phyloP scores from a whole-genome alignment of 2,329 filamentous ascomycete species.

The Aciculosporium take region DNA sequence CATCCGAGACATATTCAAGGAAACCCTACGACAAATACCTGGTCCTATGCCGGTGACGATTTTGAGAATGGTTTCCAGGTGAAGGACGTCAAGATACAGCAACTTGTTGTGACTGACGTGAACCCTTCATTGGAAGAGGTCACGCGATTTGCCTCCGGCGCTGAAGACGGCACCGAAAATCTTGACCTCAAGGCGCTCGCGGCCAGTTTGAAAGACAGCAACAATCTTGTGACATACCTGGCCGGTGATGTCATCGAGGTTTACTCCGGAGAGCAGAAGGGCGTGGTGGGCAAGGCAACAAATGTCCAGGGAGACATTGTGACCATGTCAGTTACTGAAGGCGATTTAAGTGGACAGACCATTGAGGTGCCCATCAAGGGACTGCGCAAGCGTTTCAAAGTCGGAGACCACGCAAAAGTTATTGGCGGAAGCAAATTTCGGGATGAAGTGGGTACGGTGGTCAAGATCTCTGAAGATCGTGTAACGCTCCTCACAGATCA shows the following conservation, averaged over 20 bases:
- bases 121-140: conserved; percentile 91
- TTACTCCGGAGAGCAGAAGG: conserved; percentile 87
- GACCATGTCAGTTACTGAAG: conserved; percentile 71
- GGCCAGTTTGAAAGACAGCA: conserved; percentile 74
- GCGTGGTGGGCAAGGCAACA: conserved; percentile 71
- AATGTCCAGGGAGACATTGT: conserved; percentile 88
- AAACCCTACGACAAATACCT: conserved; percentile 66
- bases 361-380: conserved; percentile 90
- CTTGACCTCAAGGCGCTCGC: conserved; percentile 84
- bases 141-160: conserved; percentile 78
- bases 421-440: conserved; percentile 89
- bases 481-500: conserved; percentile 90
- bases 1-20: conserved; percentile 49
- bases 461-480: conserved; percentile 80
- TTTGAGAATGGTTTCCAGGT: conserved; percentile 89
- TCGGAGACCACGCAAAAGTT: conserved; percentile 97
- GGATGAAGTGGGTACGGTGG: conserved; percentile 94
- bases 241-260: conserved; percentile 95
- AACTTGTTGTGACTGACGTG: conserved; percentile 74
- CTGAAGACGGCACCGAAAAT: conserved; percentile 85
- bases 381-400: conserved; percentile 78
- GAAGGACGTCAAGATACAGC: conserved; percentile 84
- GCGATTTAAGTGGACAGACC: conserved; percentile 64
- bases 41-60: conserved; percentile 74
- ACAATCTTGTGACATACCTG: conserved; percentile 69